These are phyloP conservation scores for Euphorbia peplus DNA, from an alignment of 345 rosid genomes.

Conservation along the genomic window DNA sequence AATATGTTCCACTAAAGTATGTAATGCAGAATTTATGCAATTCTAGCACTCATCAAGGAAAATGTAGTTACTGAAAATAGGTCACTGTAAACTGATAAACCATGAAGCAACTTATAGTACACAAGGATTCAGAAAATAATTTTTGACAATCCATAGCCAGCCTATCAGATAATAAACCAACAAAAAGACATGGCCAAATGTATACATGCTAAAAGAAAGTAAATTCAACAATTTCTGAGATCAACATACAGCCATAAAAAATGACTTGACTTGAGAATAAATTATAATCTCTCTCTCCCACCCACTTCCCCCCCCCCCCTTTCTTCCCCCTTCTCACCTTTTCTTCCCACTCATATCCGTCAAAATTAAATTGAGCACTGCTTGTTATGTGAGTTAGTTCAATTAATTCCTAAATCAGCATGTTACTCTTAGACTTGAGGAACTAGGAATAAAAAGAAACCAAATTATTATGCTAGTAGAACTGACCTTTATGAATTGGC, in stretches of 20 bases:
- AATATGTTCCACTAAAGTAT: not conserved
- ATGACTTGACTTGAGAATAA: not conserved
- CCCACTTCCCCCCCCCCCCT: too few species aligned
- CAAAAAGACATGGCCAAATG: not conserved
- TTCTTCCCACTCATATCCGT: too few species aligned
- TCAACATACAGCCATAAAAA: not conserved
- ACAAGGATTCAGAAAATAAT: not conserved
- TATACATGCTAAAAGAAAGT: not conserved
- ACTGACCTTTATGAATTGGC: conserved; percentile 95
- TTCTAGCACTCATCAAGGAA: not conserved
- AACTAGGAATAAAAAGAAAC: not conserved
- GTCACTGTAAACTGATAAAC: not conserved
- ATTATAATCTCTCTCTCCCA: too few species aligned
- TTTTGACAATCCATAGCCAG: not conserved
- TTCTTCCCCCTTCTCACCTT: too few species aligned
- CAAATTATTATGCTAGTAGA: conserved; percentile 11
- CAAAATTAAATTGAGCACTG: too few species aligned
- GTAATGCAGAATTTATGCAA: too few species aligned
- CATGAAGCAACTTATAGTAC: not conserved
- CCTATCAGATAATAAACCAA: not conserved
- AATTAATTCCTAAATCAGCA: too few species aligned
- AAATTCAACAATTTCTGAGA: not conserved
- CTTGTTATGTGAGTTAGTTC: not conserved
- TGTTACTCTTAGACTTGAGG: not conserved
- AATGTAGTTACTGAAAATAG: not conserved